Conservation (phyloP, 2,329 filamentous ascomycete species). For the Phyllosticta citribraziliensis region DNA sequence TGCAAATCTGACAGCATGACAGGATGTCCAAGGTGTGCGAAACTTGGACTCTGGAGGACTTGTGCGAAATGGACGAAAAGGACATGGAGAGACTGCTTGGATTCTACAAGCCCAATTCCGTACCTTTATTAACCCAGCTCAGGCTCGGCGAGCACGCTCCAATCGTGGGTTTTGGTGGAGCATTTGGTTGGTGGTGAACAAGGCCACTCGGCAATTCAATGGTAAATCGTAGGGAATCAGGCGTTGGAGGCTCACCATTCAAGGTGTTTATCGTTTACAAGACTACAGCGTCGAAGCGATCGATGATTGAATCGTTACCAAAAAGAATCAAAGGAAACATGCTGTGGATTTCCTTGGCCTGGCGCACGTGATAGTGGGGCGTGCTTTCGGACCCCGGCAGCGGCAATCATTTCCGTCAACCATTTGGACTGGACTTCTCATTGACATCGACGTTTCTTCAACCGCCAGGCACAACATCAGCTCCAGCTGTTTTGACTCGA, state of each 20-base stretch:
- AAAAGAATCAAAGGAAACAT: background rate
- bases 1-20: slow-evolving; percentile 19
- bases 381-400: no score
- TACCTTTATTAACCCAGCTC: slow-evolving; percentile 35
- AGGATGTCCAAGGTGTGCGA: slow-evolving; percentile 94
- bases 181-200: slow-evolving; percentile 31
- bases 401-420: background rate
- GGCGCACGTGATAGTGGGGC: background rate
- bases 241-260: background rate
- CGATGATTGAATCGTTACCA: background rate
- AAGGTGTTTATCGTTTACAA: background rate
- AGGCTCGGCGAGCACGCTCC: slow-evolving; percentile 29
- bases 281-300: background rate
- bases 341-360: background rate
- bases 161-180: slow-evolving; percentile 35
- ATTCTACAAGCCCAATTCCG: slow-evolving; percentile 51
- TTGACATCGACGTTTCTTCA: background rate
- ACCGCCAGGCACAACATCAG: background rate
- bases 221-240: background rate
- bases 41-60: slow-evolving; percentile 71
- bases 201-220: background rate
- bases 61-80: slow-evolving; percentile 70
- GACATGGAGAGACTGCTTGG: slow-evolving; percentile 72
- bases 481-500: background rate
- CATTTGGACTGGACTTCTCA: background rate